These are phyloP conservation scores for Tinospora cordifolia DNA, from an alignment of 164 flowering plant species.

Conservation along the genomic window DNA sequence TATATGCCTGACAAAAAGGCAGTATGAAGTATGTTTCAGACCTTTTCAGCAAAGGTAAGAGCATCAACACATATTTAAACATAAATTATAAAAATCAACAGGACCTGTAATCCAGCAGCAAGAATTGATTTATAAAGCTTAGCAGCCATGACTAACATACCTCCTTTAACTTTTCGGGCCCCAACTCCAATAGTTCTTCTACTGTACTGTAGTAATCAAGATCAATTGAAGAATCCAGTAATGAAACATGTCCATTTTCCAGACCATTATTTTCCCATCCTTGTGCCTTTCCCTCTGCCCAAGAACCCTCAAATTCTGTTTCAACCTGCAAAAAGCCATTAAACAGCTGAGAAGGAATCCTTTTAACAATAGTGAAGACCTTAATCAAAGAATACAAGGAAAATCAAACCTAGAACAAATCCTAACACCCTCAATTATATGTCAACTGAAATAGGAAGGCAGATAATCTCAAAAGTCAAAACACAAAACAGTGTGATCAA, in stretches of 20 bases:
- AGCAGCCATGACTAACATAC: slow-evolving; percentile 27
- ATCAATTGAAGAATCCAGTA: slow-evolving; percentile 43
- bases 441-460: not conserved
- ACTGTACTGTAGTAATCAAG: slow-evolving; percentile 77
- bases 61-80: not conserved
- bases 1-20: not conserved
- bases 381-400: not conserved
- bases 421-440: not conserved
- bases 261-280: slow-evolving; percentile 70
- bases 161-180: slow-evolving; percentile 86
- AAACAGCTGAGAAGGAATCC: not conserved
- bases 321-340: slow-evolving; percentile 44
- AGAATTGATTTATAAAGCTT: not conserved
- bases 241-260: slow-evolving; percentile 52
- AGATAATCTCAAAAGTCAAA: no score
- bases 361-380: not conserved
- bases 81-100: not conserved
- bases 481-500: no score
- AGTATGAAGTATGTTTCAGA: not conserved
- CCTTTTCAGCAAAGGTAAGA: not conserved
- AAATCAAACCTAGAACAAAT: not conserved
- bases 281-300: slow-evolving; percentile 47
- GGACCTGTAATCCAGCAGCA: not conserved
- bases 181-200: slow-evolving; percentile 76
- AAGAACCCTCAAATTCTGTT: slow-evolving; percentile 78